Evolutionary conservation across 257 asterid species (phyloP).

Genomic region (Buddleja alternifolia): DNA sequence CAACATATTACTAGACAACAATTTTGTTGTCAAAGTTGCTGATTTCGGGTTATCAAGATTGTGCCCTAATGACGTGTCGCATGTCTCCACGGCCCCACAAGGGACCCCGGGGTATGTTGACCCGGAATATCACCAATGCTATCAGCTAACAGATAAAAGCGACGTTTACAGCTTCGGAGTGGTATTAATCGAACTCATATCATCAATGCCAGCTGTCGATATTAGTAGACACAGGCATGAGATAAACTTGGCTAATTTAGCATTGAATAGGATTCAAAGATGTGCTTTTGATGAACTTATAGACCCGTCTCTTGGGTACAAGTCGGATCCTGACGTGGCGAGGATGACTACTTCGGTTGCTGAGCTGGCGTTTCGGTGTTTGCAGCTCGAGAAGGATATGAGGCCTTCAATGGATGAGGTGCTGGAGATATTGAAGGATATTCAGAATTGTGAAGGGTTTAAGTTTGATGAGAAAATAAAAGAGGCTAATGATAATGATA

Average conservation of each 20-base stretch:
- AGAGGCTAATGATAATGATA: slow-evolving; percentile 5
- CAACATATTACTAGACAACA: slow-evolving; percentile 55
- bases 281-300: slow-evolving; percentile 49
- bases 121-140: slow-evolving; percentile 52
- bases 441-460: slow-evolving; percentile 25
- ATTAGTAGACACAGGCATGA: slow-evolving; percentile 47
- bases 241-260: slow-evolving; percentile 54
- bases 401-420: slow-evolving; percentile 64
- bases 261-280: slow-evolving; percentile 42
- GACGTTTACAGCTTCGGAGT: slow-evolving; percentile 69
- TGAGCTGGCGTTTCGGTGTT: slow-evolving; percentile 55
- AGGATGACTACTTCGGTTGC: slow-evolving; percentile 55
- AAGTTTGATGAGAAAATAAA: slow-evolving; percentile 8
- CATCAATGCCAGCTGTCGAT: slow-evolving; percentile 61
- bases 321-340: slow-evolving; percentile 34
- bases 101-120: slow-evolving; percentile 69
- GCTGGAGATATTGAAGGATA: slow-evolving; percentile 35
- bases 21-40: slow-evolving; percentile 55
- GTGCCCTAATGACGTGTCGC: slow-evolving; percentile 44
- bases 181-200: slow-evolving; percentile 59
- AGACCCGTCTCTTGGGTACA: slow-evolving; percentile 48
- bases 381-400: slow-evolving; percentile 52
- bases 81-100: slow-evolving; percentile 63
- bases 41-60: slow-evolving; percentile 65
- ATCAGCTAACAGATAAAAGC: slow-evolving; percentile 51